Percentiles rank a stretch among this genome's conserved stretches.
These are phyloP conservation scores for Coemansia sp. DNA, from an alignment of 192 early-diverging fungal genomes.

Conservation along the genomic window DNA sequence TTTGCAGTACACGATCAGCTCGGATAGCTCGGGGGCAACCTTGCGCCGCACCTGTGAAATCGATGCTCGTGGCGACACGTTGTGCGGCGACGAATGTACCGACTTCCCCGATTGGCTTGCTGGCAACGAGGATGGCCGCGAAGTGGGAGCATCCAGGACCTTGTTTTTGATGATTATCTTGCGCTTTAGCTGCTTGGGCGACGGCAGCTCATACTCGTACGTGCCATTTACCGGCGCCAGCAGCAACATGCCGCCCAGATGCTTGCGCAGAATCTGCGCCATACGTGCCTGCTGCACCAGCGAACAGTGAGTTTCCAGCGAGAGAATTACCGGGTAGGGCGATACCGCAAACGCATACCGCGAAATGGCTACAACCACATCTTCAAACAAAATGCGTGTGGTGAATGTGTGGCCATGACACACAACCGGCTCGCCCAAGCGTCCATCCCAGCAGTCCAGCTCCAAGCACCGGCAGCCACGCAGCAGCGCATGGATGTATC, in stretches of 20 bases:
- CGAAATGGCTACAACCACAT: slow-evolving; percentile 77
- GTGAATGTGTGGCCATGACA: slow-evolving; percentile 84
- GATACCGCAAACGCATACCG: slow-evolving; percentile 84
- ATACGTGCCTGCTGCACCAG: slow-evolving; percentile 70
- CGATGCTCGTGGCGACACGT: slow-evolving; percentile 32
- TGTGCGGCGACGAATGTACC: slow-evolving; percentile 3
- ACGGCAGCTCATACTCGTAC: slow-evolving; percentile 56
- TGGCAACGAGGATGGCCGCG: slow-evolving; percentile 21
- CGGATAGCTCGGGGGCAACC: slow-evolving; percentile 57
- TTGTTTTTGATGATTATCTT: slow-evolving; percentile 77
- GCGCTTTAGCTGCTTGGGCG: slow-evolving; percentile 66
- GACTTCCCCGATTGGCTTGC: not conserved
- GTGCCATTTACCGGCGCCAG: slow-evolving; percentile 33
- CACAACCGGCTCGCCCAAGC: slow-evolving; percentile 71
- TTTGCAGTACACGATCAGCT: slow-evolving; percentile 63
- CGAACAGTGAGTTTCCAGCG: slow-evolving; percentile 80
- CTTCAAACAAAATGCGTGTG: slow-evolving; percentile 73
- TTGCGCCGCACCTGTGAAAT: slow-evolving; percentile 45
- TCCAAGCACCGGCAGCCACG: slow-evolving; percentile 89
- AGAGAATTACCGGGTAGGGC: slow-evolving; percentile 80
- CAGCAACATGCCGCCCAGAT: slow-evolving; percentile 69
- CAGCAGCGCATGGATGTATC: slow-evolving; percentile 82
- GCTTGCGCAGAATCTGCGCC: slow-evolving; percentile 65
- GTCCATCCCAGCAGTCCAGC: slow-evolving; percentile 88
- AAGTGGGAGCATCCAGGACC: slow-evolving; percentile 24